A percentile compares a stretch with the other conserved stretches of the same genome.
Conservation (phyloP, 225 moss, liverwort and hornwort genomes). For the Physcomitrellopsis africana region DNA sequence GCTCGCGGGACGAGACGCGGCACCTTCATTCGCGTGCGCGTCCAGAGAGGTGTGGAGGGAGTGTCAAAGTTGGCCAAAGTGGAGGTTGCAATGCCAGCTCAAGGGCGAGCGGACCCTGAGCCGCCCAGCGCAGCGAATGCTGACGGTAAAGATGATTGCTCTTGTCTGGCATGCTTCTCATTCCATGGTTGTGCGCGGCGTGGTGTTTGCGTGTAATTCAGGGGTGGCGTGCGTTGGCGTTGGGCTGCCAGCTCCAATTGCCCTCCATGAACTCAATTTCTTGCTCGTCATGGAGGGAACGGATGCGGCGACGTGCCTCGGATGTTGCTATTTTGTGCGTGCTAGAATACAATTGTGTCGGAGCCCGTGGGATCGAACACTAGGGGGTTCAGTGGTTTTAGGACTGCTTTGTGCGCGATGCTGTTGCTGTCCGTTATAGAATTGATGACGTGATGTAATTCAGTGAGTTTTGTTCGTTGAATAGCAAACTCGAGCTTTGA, state of each 20-base stretch:
- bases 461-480: slow-evolving; percentile 13
- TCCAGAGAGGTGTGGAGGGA: neutral
- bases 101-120: slow-evolving; percentile 42
- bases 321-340: slow-evolving; percentile 14
- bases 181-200: neutral
- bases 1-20: too few species aligned
- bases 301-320: slow-evolving; percentile 9
- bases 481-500: slow-evolving; percentile 1
- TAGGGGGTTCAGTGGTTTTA: slow-evolving; percentile 32
- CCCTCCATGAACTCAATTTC: slow-evolving; percentile 28
- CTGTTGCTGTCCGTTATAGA: neutral
- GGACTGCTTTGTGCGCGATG: neutral
- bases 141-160: slow-evolving; percentile 31
- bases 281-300: slow-evolving; percentile 13
- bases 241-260: slow-evolving; percentile 30
- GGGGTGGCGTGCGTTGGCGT: slow-evolving; percentile 6
- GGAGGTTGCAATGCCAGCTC: slow-evolving; percentile 53
- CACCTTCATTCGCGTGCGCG: too few species aligned
- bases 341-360: slow-evolving; percentile 31
- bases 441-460: slow-evolving; percentile 17
- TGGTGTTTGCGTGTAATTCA: slow-evolving; percentile 24
- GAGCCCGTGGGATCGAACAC: slow-evolving; percentile 28
- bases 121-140: slow-evolving; percentile 33
- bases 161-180: slow-evolving; percentile 3
- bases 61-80: neutral